These are phyloP conservation scores for Pichia sp. DNA, from an alignment of 1,139 yeast genomes.

Conservation along the genomic window DNA sequence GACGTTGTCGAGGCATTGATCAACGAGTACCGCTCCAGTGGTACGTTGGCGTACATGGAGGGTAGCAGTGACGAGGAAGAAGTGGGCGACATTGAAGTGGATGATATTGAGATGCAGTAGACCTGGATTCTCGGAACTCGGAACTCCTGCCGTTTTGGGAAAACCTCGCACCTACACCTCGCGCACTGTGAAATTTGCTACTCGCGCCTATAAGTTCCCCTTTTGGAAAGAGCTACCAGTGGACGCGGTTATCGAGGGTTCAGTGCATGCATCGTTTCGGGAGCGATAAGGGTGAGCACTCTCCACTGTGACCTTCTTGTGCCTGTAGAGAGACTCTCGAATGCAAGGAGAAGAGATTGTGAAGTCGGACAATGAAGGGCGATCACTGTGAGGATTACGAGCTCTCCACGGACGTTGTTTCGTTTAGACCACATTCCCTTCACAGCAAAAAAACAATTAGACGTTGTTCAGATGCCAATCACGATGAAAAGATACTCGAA, in stretches of 20 bases:
- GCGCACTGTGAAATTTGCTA: too few species aligned
- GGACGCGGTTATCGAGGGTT: too few species aligned
- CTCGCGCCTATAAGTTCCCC: too few species aligned
- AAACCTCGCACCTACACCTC: not conserved
- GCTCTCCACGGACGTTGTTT: slow-evolving; percentile 5
- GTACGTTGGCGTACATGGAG: slow-evolving; percentile 46
- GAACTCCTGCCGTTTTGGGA: not conserved
- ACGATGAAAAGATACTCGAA: not conserved
- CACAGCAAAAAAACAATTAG: not conserved
- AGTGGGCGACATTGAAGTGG: slow-evolving; percentile 1
- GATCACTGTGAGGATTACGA: slow-evolving; percentile 3
- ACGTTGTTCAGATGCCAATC: not conserved
- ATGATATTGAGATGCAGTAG: not conserved
- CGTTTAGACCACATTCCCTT: slow-evolving; percentile 8
- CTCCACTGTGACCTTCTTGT: too few species aligned
- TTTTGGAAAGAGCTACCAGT: too few species aligned
- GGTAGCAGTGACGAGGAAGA: slow-evolving; percentile 18
- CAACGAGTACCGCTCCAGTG: slow-evolving; percentile 64
- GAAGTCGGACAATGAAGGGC: too few species aligned
- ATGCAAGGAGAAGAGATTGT: too few species aligned
- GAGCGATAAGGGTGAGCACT: too few species aligned
- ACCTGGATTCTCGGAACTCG: not conserved
- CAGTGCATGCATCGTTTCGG: too few species aligned
- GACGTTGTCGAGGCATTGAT: slow-evolving; percentile 64
- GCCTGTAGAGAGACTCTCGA: too few species aligned